Base-by-base conservation (phyloP, 1,284 basidiomycete genomes). In the Marasmius tenuissimus region DNA sequence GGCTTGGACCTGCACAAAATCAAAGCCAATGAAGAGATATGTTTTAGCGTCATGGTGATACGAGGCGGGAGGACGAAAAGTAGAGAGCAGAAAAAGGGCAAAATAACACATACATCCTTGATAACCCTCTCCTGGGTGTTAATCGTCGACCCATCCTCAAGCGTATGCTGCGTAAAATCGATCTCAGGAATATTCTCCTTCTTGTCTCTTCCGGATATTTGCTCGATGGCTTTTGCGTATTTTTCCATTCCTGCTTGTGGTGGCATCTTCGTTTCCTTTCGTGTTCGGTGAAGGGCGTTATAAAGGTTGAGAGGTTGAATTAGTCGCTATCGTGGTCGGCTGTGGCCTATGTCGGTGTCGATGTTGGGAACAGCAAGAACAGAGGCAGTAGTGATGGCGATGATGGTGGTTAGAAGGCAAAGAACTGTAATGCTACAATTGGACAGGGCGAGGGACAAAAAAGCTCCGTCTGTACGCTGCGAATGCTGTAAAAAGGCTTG, bases 131-230 rank as follows among this genome's bases (percentile, higher is more conserved):
- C 92, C 74, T 92, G 91, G 16, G 92, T 94, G 77, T 87, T 93
- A 68, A 96, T 91, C 59, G 86, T 82, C 67, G 85, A 89, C 50
- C 94, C 94, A 78, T 96, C 93, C 64, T 97, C 94, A 65, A 96
- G 87, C 66, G 87, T 83, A 76, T 97, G 93, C 70, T 89, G 89
- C 14, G 95, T 95, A 70, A 92, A 96, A 81, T 97, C 94, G 73
- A 94, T 86, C 61, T 88, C 84, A 45, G 86, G 86, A 14, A 86
- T 72, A 40, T 83, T 78, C n/a, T 80, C 73, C 68, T 87, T 88
- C 68, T 83, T 78, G 18, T 80, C 73, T 67, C 87, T 88, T 68
- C 85, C 82, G 69, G 86, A 81, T 66, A 92, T 92, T 78, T 92
- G 84, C 67, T 84, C 84, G 74, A 92, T 88, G 69, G 89, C 91